Evolutionary conservation across 129 eudicot genomes (phyloP).

Genomic region (Centrapalus pauciflorus): DNA sequence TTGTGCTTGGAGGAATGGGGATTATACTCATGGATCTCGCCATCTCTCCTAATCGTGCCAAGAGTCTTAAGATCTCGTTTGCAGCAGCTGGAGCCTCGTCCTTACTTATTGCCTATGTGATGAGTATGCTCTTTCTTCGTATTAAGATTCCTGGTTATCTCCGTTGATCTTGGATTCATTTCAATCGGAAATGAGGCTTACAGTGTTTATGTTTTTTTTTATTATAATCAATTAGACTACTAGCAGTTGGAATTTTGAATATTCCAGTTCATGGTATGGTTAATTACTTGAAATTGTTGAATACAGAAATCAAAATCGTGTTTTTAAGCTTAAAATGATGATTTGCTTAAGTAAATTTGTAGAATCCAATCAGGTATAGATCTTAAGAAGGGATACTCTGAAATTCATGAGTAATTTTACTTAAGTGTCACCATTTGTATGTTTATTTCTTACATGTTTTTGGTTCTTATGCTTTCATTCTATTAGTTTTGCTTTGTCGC

Average conservation of each 20-base stretch:
- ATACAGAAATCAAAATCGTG: background rate
- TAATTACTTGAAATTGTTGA: constrained; percentile 7
- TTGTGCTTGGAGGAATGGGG: constrained; percentile 85
- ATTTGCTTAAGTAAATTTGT: constrained; percentile 5
- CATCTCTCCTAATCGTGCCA: constrained; percentile 45
- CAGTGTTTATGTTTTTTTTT: background rate
- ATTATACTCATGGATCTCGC: constrained; percentile 75
- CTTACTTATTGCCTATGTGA: constrained; percentile 67
- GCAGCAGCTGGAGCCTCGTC: constrained; percentile 55
- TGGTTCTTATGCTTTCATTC: background rate
- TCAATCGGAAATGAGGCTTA: background rate
- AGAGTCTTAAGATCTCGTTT: constrained; percentile 66
- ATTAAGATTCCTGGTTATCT: constrained; percentile 92
- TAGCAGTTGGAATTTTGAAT: background rate
- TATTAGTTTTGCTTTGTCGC: background rate
- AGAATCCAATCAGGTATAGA: background rate
- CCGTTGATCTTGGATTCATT: constrained; percentile 25
- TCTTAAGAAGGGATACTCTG: background rate
- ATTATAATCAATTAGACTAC: background rate
- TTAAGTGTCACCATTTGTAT: background rate
- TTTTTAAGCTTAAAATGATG: constrained; percentile 4
- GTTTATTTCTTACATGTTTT: background rate
- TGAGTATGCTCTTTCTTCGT: constrained; percentile 93
- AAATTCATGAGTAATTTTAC: background rate
- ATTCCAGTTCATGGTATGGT: background rate